A percentile compares a stretch with the other conserved stretches of the same genome.
These are phyloP conservation scores for Leccinum griseonigrum DNA, from an alignment of 1,284 basidiomycete species.

Conservation along the genomic window DNA sequence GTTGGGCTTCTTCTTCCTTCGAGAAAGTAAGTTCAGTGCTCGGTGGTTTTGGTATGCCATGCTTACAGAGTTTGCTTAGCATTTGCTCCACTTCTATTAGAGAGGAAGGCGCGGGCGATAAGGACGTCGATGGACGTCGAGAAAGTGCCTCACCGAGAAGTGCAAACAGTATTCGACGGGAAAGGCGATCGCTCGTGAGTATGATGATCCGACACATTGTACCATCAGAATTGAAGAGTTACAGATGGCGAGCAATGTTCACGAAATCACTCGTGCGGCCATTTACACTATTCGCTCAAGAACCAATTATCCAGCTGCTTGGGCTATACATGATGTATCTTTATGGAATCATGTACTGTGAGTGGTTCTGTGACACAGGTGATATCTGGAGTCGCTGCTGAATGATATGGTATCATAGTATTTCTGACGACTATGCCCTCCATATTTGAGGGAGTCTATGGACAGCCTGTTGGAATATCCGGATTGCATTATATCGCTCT, in stretches of 20 bases:
- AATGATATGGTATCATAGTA: constrained; percentile 36
- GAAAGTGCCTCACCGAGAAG: constrained; percentile 35
- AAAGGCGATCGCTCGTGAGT: constrained; percentile 43
- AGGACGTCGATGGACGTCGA: constrained; percentile 44
- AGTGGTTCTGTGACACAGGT: constrained; percentile 20
- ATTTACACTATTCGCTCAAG: constrained; percentile 44
- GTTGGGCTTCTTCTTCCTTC: constrained; percentile 55
- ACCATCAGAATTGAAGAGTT: neutral
- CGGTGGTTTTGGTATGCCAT: neutral
- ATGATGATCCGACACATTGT: neutral
- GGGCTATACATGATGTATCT: constrained; percentile 50
- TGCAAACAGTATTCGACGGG: constrained; percentile 46
- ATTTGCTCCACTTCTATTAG: constrained; percentile 60
- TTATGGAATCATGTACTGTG: constrained; percentile 55
- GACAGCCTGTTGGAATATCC: constrained; percentile 51
- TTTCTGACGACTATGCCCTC: constrained; percentile 64
- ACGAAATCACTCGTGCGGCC: constrained; percentile 43
- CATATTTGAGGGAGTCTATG: constrained; percentile 56
- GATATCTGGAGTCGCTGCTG: neutral
- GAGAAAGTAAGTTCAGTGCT: constrained; percentile 50
- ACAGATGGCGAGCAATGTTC: constrained; percentile 39
- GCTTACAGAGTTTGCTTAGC: constrained; percentile 36
- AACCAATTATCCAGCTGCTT: constrained; percentile 48
- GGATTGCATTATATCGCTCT: constrained; percentile 58
- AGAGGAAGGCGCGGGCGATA: constrained; percentile 54